These are phyloP conservation scores for Barnettozyma californica DNA, from an alignment of 805 yeast genomes.

Conservation along the genomic window DNA sequence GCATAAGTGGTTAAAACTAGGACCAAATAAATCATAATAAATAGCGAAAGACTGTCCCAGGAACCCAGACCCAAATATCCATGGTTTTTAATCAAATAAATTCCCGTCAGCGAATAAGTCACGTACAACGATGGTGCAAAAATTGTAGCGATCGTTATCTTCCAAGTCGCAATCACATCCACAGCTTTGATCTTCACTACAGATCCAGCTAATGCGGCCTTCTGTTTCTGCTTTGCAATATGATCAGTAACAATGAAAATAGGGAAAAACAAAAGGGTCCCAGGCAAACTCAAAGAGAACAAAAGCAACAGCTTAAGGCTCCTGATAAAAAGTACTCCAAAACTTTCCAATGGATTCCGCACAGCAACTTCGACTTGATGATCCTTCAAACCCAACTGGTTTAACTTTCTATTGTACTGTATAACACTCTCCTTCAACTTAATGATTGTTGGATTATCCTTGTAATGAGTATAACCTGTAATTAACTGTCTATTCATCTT, in stretches of 20 bases:
- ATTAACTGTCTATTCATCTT: slow-evolving; percentile 86
- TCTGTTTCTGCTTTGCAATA: slow-evolving; percentile 68
- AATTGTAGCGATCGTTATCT: slow-evolving; percentile 76
- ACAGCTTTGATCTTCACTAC: slow-evolving; percentile 84
- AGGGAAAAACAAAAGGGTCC: slow-evolving; percentile 77
- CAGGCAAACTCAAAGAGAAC: slow-evolving; percentile 70
- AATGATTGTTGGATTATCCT: slow-evolving; percentile 65
- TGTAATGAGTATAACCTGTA: slow-evolving; percentile 73
- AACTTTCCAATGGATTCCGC: slow-evolving; percentile 41
- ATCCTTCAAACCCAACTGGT: slow-evolving; percentile 59
- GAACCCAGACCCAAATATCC: slow-evolving; percentile 14
- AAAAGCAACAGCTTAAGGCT: slow-evolving; percentile 46
- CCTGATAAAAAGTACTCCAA: slow-evolving; percentile 48
- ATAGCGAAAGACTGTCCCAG: slow-evolving; percentile 22
- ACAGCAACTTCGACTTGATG: slow-evolving; percentile 61
- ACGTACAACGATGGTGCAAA: slow-evolving; percentile 81
- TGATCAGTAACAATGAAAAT: slow-evolving; percentile 69
- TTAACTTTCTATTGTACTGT: slow-evolving; percentile 60
- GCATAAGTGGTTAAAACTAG: slow-evolving; percentile 77
- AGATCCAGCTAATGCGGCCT: slow-evolving; percentile 80
- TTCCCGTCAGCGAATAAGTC: slow-evolving; percentile 54
- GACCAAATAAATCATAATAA: slow-evolving; percentile 47
- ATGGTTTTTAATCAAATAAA: slow-evolving; percentile 33
- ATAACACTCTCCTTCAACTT: slow-evolving; percentile 58
- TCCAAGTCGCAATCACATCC: slow-evolving; percentile 96